These are phyloP conservation scores for Lactifluus hygrophoroides DNA, from an alignment of 768 basidiomycete genomes.

Conservation along the genomic window DNA sequence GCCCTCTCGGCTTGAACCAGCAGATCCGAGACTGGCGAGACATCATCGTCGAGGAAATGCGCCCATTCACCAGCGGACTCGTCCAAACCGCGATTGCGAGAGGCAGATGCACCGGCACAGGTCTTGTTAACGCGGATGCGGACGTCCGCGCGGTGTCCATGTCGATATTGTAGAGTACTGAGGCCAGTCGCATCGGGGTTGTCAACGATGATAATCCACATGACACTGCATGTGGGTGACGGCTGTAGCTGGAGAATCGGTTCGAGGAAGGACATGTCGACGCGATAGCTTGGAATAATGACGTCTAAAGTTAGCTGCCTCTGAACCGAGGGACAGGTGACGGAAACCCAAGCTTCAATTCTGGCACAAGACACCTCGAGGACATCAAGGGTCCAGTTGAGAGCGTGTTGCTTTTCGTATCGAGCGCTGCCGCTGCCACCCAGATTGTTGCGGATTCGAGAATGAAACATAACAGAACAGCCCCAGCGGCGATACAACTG, in stretches of 20 bases:
- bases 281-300: constrained; percentile 49
- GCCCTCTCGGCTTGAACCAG: constrained; percentile 38
- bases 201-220: constrained; percentile 54
- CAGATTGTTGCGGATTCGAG: constrained; percentile 35
- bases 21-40: constrained; percentile 35
- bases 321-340: constrained; percentile 19
- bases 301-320: constrained; percentile 45
- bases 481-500: constrained; percentile 54
- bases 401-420: constrained; percentile 37
- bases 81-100: constrained; percentile 45
- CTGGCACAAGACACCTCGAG: constrained; percentile 35
- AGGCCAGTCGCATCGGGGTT: constrained; percentile 38
- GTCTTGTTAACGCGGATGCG: constrained; percentile 42
- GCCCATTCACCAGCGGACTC: constrained; percentile 53
- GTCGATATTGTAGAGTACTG: constrained; percentile 32
- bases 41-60: constrained; percentile 54
- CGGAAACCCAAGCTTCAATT: constrained; percentile 32
- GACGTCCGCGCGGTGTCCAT: constrained; percentile 38
- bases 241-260: constrained; percentile 37
- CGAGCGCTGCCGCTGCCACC: constrained; percentile 41
- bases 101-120: constrained; percentile 45
- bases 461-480: constrained; percentile 38
- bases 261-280: constrained; percentile 37
- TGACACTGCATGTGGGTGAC: constrained; percentile 36
- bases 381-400: constrained; percentile 41